Percentiles rank a stretch among this genome's conserved stretches.
Conservation (phyloP, 805 yeast species). For the Candida easanensis region DNA sequence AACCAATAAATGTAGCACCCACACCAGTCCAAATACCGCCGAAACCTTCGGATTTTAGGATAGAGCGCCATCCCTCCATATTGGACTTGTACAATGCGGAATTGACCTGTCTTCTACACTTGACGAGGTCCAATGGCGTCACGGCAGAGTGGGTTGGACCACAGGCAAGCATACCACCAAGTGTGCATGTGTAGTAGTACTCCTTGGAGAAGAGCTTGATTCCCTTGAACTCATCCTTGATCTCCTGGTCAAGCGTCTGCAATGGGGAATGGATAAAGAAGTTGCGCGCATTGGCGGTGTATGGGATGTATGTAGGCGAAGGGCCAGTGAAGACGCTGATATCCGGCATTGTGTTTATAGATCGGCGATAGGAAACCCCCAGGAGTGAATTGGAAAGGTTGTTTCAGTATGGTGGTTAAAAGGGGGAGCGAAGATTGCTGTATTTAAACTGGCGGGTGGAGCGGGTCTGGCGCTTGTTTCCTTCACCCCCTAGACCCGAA, state of each 20-base stretch:
- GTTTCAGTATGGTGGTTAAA: too few species aligned
- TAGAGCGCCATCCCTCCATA: constrained; percentile 76
- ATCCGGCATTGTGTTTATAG: not conserved
- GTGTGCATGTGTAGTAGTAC: constrained; percentile 55
- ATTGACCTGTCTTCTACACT: constrained; percentile 89
- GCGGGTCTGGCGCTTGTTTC: constrained; percentile 1
- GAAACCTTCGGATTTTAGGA: constrained; percentile 69
- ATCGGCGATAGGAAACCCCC: too few species aligned
- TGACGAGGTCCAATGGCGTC: constrained; percentile 90
- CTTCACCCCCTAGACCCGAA: too few species aligned
- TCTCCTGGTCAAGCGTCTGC: constrained; percentile 9
- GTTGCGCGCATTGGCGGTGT: not conserved
- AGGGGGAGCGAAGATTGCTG: not conserved
- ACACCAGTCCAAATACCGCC: constrained; percentile 81
- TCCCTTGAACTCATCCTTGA: constrained; percentile 17
- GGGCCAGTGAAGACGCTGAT: not conserved
- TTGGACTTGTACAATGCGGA: constrained; percentile 70
- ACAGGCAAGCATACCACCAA: constrained; percentile 77
- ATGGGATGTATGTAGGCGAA: constrained; percentile 3
- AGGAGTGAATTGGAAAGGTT: too few species aligned
- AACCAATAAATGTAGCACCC: constrained; percentile 91
- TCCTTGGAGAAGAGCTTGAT: constrained; percentile 31
- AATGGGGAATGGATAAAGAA: constrained; percentile 16
- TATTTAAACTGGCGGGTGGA: constrained; percentile 2
- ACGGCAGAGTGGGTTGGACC: constrained; percentile 96